Evolutionary conservation across 2,329 filamentous ascomycete genomes (phyloP), one percentile per base, ranked within the genome.

Genomic region (Pestalotiopsis sp.): DNA sequence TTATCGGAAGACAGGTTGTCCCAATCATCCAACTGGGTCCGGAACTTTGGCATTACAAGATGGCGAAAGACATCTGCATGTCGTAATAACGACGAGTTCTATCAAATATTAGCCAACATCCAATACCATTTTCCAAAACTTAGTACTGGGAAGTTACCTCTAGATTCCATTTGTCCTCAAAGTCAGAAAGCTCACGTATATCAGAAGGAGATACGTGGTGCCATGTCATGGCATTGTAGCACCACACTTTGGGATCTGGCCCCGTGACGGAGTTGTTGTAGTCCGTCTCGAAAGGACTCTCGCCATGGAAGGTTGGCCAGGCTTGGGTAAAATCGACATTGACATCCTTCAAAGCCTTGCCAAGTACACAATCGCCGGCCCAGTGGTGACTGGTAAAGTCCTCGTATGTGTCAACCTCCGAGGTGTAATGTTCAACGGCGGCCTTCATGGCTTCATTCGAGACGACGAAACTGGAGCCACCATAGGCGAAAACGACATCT

Each of bases 401-500:
- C 69, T 86, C 81, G 73, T 85, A 81, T 36, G 80, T 80, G n/a
- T 79, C 73, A 1, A 82, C 75, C 61, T 84, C 79, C 4, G 76
- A 71, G 0, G 77, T 75, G 68, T 84, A 85, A 36, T 83, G 80
- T 13, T 82, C 77, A 1, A 81, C 79, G 4, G 82, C 79, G 64
- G 75, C 78, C 64, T 80, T 78, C 78, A 88, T 80, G 3, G 85
- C 86, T 4, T 82, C 78, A 2, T 82, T 81, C 0, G 86, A 88
- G 36, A 89, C 72, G 39, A 85, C 78, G 71, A 88, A 86, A 2
- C 86, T 86, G 5, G 82, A 84, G 0, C 87, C 87, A 12, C 85
- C 86, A 68, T 87, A 83, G 0, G 82, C 85, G 73, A 88, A 88
- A 17, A 85, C 76, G 1, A 83, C 79, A 5, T 84, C 81, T 12